phyloP scores from a whole-genome alignment of 2,329 filamentous ascomycete genomes.

The Fusarium concolor region DNA sequence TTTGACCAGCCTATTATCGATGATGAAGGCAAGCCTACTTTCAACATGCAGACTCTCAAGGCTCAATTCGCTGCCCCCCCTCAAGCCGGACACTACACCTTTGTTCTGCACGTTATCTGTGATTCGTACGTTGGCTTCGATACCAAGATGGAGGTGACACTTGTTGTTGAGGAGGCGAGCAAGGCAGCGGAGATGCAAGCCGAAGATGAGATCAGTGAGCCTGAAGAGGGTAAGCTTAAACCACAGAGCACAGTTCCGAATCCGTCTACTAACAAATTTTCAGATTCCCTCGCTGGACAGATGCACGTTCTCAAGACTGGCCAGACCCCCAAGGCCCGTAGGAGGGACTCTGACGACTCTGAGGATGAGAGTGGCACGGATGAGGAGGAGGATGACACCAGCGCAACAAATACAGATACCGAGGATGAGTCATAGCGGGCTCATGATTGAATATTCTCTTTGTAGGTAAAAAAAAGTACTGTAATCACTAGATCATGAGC shows the following conservation, averaged over 20 bases:
- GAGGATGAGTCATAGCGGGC: conserved; percentile 66
- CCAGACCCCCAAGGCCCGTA: conserved; percentile 68
- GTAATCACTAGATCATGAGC: conserved; percentile 17
- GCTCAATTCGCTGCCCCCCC: conserved; percentile 97
- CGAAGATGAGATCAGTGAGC: conserved; percentile 97
- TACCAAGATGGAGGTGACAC: conserved; percentile 87
- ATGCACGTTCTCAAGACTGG: conserved; percentile 88
- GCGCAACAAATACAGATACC: conserved; percentile 76
- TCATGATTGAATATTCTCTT: conserved; percentile 2
- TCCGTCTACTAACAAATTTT: conserved; percentile 41
- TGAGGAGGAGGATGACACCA: conserved; percentile 76
- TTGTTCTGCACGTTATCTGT: conserved; percentile 92
- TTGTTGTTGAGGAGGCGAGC: conserved; percentile 88
- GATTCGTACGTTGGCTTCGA: conserved; percentile 97
- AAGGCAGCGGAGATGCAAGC: conserved; percentile 83
- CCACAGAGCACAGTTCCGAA: not conserved
- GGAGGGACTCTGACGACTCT: conserved; percentile 68
- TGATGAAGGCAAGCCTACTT: conserved; percentile 85
- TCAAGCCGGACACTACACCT: conserved; percentile 91
- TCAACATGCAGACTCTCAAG: conserved; percentile 94
- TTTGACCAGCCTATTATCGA: conserved; percentile 92
- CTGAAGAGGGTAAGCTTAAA: conserved; percentile 84
- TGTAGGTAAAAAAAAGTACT: conserved; percentile 25
- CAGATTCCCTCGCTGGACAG: conserved; percentile 90
- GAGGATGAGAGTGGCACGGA: conserved; percentile 85